phyloP scores from a whole-genome alignment of 2,329 filamentous ascomycete species.

The Exophiala calicioides region DNA sequence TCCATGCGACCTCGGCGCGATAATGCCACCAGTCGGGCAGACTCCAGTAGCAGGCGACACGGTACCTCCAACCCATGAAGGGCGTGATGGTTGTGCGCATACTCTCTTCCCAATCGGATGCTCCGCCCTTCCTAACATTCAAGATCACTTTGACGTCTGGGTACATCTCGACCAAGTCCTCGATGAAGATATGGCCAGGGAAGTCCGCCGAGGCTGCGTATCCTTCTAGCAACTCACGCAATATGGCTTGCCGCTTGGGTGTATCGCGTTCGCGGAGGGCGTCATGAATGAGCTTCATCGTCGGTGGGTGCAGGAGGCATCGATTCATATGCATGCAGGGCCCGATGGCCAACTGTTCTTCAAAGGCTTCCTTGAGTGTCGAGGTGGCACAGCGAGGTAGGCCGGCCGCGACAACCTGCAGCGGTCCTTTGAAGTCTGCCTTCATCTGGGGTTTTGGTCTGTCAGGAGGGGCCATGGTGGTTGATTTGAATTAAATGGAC shows the following conservation, averaged over 20 bases:
- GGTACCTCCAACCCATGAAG: conserved; percentile 12
- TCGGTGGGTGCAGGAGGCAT: conserved; percentile 4
- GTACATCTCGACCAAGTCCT: conserved; percentile 50
- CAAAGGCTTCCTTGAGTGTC: conserved; percentile 14
- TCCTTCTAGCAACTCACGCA: conserved; percentile 35
- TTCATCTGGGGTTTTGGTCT: conserved; percentile 10
- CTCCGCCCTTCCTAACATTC: conserved; percentile 38
- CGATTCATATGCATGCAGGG: conserved; percentile 18
- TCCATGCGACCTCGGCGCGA: conserved; percentile 12
- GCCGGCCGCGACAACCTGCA: conserved; percentile 14
- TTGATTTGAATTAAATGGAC: too few species aligned
- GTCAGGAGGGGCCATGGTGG: conserved; percentile 3
- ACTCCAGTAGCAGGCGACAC: conserved; percentile 13
- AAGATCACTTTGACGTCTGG: conserved; percentile 51
- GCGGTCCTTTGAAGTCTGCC: conserved; percentile 5
- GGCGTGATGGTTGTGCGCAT: conserved; percentile 14
- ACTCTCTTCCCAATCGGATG: conserved; percentile 41
- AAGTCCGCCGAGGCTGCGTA: conserved; percentile 49
- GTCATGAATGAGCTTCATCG: conserved; percentile 11
- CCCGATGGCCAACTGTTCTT: conserved; percentile 7
- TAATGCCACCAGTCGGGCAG: conserved; percentile 11
- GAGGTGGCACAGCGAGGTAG: conserved; percentile 18
- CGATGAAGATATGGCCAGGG: conserved; percentile 44
- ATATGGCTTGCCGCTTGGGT: conserved; percentile 9
- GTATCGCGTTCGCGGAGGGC: conserved; percentile 13